phyloP scores from a whole-genome alignment of 305 asterid species.

The Fraxinus xanthoxyloides region DNA sequence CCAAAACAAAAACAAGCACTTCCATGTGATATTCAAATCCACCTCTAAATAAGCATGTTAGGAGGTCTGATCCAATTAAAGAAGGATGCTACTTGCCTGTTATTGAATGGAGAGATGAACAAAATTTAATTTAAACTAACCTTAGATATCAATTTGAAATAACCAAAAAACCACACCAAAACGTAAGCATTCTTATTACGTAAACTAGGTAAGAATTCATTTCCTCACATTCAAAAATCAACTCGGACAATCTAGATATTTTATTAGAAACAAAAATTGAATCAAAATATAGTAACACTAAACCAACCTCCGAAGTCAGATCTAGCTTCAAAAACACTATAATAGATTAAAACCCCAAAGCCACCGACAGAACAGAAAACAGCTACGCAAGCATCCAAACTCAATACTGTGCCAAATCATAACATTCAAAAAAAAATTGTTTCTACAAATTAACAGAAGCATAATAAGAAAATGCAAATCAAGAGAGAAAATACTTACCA shows the following conservation, averaged over 20 bases:
- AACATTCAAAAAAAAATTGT: constrained; percentile 7
- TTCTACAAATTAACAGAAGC: neutral
- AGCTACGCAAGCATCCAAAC: constrained; percentile 7
- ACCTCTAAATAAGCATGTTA: too few relatives aligned
- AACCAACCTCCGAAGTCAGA: constrained; percentile 46
- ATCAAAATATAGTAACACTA: constrained; percentile 7
- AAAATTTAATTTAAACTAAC: neutral
- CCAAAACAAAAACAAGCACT: too few relatives aligned
- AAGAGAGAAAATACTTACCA: constrained; percentile 28
- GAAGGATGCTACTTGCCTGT: too few relatives aligned
- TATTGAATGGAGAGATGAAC: too few relatives aligned
- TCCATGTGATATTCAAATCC: too few relatives aligned
- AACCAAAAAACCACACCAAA: neutral
- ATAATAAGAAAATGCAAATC: constrained; percentile 13
- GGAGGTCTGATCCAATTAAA: too few relatives aligned
- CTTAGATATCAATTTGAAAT: neutral
- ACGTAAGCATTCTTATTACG: neutral
- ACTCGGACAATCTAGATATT: constrained; percentile 10
- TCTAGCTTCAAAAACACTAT: constrained; percentile 34
- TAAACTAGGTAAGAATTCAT: constrained; percentile 9
- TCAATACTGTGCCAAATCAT: constrained; percentile 28
- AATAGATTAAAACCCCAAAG: constrained; percentile 10
- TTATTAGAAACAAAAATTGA: constrained; percentile 3
- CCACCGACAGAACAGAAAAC: constrained; percentile 33
- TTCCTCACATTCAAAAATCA: constrained; percentile 17